Base-by-base conservation (phyloP, 1,139 yeast genomes). In the Candida sp. region DNA sequence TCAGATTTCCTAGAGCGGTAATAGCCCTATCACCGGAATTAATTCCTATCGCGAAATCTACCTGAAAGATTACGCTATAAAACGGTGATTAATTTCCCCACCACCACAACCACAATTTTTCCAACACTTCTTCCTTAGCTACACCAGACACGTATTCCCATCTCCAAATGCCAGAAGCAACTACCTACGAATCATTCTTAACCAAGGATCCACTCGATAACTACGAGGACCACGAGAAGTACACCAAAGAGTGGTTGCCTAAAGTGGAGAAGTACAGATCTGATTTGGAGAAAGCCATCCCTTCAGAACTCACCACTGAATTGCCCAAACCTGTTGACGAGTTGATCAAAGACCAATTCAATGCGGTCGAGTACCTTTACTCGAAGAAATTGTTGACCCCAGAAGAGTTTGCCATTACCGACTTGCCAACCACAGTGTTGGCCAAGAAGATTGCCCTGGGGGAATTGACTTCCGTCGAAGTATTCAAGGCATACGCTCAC, bases 401-500 rank as follows among this genome's bases (percentile, higher is more conserved):
- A 0, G 65, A 65, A 44, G 85, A 83, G 59, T 70, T 78, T 46
- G 69, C 59, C 32, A 80, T 83, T 62, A 82, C 86, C 26, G 81
- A 78, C 49, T 57, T 73, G 28, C 56, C 83, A 0, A 81, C 78
- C 9, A 57, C 62, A 37, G 65, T 59, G 37, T 67, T 79, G 57
- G 70, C 69, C 23, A 61, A 61, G 8, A 66, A 71, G 49, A 72
- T 84, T 33, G 74, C 68, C 3, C 49, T 46, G 11, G 72, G 73
- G 1, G 62, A 68, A 48, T 69, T 62, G 55, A 66, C 77, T 3
- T 69, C 85, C 0, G 80, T 75, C 12, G 74, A 78, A 50, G 83
- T 81, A 34, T 75, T 73, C 55, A 69, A 69, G 42, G 84, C 86
- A 0, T 83, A 73, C 63, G 78, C 83, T 44, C 80, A 80, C 53